phyloP scores from a whole-genome alignment of 352 stramenopile species.

The Pilasporangium apinafurcum region DNA sequence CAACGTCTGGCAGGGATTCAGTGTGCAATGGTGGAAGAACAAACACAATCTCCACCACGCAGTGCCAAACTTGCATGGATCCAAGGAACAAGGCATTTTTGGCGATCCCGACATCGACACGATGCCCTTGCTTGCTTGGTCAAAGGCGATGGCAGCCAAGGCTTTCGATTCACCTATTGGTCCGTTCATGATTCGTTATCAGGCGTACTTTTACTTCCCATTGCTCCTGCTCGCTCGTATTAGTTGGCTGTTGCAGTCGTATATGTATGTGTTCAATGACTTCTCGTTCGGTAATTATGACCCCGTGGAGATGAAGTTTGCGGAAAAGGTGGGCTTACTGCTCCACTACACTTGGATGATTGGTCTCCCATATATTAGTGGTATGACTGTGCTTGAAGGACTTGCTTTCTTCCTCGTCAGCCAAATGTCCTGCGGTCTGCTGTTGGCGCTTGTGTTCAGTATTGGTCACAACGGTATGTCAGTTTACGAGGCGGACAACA shows the following conservation, averaged over 20 bases:
- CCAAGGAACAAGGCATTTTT: constrained; percentile 62
- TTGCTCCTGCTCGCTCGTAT: constrained; percentile 95
- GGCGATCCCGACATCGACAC: constrained; percentile 99
- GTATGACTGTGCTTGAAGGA: constrained; percentile 64
- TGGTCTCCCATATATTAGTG: constrained; percentile 53
- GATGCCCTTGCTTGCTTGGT: constrained; percentile 97
- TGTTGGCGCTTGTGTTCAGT: constrained; percentile 95
- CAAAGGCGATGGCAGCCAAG: constrained; percentile 91
- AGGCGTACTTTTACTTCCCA: constrained; percentile 96
- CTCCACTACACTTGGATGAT: constrained; percentile 93
- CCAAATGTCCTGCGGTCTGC: constrained; percentile 90
- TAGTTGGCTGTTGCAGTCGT: constrained; percentile 96
- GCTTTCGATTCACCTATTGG: constrained; percentile 75
- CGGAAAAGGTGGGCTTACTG: constrained; percentile 66
- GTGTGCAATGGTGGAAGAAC: constrained; percentile 96
- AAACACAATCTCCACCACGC: constrained; percentile 99
- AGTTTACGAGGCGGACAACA: constrained; percentile 93
- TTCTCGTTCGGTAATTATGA: constrained; percentile 82
- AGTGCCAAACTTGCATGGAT: constrained; percentile 95
- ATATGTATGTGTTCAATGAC: constrained; percentile 91
- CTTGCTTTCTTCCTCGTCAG: constrained; percentile 80
- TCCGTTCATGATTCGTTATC: constrained; percentile 89
- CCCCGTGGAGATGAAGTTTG: constrained; percentile 81
- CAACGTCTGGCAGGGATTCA: constrained; percentile 97
- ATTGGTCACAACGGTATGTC: constrained; percentile 98